Evolutionary conservation across 2,329 filamentous ascomycete species (phyloP), one percentile per base, ranked within the genome.

Genomic region (Leptographium flavum): DNA sequence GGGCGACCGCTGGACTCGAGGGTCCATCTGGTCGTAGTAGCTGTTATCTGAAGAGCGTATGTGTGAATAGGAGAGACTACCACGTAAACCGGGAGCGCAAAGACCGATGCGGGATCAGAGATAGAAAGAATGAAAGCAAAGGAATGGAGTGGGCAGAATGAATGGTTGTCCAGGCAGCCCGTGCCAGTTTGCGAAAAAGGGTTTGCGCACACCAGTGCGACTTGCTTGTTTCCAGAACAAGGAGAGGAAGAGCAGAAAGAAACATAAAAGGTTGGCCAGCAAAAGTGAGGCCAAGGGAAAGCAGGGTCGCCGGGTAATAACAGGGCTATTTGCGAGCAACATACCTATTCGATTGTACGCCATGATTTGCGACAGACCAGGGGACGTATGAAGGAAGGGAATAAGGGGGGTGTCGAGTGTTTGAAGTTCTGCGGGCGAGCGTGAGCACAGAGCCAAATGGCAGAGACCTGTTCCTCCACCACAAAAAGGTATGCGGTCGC

Each of bases 281-380:
- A 35, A 32, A 25, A 31, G 30, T 22, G 19, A 30, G 32, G 15
- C 25, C 21, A 22, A n/a, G 32, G 30, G n/a, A 13, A 10, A 39
- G 27, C n/a, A 22, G 13, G 28, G 6, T 30, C 19, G 23, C 30
- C 36, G 11, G 23, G 32, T 21, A 27, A 19, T 17, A 23, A n/a
- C 22, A 13, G 15, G 15, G 11, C 27, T 15, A 35, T 32, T 17
- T 33, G 27, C 23, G 31, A 46, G 35, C 35, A 33, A 76, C 76
- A 67, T 71, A 76, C 81, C 77, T 70, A 85, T 63, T 56, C 79
- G 77, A 68, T 84, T 83, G 68, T 86, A 86, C 60, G 78, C 75
- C 79, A 84, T 83, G 64, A 56, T 56, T 56, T 50, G 51, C 45
- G 40, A 27, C 21, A 35, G 21, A 31, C 27, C 40, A 42, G 28